Conservation (phyloP, 2,329 filamentous ascomycete species). For the Aspergillus ochraceus region DNA sequence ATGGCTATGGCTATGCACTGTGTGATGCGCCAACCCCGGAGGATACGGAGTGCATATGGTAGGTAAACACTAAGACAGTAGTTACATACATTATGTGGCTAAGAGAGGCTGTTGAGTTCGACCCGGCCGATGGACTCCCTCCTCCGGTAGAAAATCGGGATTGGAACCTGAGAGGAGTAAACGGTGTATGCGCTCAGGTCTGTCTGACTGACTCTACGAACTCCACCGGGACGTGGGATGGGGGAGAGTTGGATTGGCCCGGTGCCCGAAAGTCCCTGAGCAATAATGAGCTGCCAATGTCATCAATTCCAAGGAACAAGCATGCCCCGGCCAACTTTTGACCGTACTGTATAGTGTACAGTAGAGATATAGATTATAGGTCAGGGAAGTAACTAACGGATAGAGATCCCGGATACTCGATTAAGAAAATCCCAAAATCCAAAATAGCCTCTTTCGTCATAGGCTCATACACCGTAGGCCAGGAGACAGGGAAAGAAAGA, state of each 20-base stretch:
- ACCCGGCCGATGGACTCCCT: neutral
- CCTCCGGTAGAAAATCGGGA: neutral
- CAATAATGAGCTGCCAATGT: too few relatives aligned
- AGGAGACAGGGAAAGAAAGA: neutral
- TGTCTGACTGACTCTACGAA: too few relatives aligned
- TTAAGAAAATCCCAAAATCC: neutral
- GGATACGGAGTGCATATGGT: neutral
- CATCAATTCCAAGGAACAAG: neutral
- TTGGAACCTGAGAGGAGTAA: neutral
- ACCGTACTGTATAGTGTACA: too few relatives aligned
- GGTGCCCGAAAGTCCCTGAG: neutral
- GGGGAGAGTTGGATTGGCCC: neutral
- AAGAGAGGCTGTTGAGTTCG: neutral
- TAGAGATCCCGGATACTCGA: neutral
- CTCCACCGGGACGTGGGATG: neutral
- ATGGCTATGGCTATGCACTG: too few relatives aligned
- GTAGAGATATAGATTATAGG: neutral
- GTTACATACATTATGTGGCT: neutral
- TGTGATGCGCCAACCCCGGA: neutral
- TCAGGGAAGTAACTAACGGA: neutral
- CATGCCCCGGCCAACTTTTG: neutral
- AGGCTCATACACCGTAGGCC: too few relatives aligned
- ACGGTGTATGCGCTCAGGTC: too few relatives aligned
- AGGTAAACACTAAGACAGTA: neutral
- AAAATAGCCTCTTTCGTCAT: neutral